Evolutionary conservation across 2,329 filamentous ascomycete species (phyloP).

Genomic region (Leptographium flavum): DNA sequence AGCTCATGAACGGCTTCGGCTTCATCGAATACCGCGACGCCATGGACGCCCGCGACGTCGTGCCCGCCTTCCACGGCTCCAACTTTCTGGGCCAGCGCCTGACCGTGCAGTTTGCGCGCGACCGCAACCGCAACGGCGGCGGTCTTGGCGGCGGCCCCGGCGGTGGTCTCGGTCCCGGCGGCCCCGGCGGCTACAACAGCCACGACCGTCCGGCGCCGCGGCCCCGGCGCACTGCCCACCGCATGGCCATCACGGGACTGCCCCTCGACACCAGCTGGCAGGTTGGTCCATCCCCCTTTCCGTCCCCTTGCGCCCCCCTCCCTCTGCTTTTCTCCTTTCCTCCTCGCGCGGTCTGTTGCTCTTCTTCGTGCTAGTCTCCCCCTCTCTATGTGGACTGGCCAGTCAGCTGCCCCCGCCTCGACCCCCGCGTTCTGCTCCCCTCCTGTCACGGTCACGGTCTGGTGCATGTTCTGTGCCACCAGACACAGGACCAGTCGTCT

Average conservation of each 20-base stretch:
- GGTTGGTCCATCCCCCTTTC: conserved; percentile 54
- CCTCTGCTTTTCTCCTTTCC: not conserved
- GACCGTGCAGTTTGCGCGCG: conserved; percentile 95
- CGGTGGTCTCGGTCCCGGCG: not conserved
- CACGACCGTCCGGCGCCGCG: conserved; percentile 50
- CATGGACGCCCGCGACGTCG: conserved; percentile 95
- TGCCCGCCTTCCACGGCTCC: conserved; percentile 73
- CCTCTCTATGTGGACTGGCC: no score
- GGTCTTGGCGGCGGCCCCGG: not conserved
- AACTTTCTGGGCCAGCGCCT: conserved; percentile 97
- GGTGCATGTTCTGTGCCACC: no score
- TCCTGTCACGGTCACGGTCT: no score
- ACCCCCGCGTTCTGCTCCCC: no score
- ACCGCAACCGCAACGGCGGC: conserved; percentile 38
- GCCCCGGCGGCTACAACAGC: conserved; percentile 24
- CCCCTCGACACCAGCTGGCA: conserved; percentile 99
- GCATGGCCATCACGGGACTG: conserved; percentile 96
- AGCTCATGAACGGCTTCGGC: conserved; percentile 99
- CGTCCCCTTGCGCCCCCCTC: not conserved
- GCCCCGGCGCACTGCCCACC: conserved; percentile 84
- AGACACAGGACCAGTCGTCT: no score
- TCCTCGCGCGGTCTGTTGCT: no score
- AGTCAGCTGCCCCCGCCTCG: no score
- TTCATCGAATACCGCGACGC: conserved; percentile 99
- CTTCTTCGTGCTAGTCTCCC: not conserved